Percentiles rank a stretch among this genome's conserved stretches.
These are phyloP conservation scores for Aspergillus brasiliensis DNA, from an alignment of 2,329 filamentous ascomycete species.

Conservation along the genomic window DNA sequence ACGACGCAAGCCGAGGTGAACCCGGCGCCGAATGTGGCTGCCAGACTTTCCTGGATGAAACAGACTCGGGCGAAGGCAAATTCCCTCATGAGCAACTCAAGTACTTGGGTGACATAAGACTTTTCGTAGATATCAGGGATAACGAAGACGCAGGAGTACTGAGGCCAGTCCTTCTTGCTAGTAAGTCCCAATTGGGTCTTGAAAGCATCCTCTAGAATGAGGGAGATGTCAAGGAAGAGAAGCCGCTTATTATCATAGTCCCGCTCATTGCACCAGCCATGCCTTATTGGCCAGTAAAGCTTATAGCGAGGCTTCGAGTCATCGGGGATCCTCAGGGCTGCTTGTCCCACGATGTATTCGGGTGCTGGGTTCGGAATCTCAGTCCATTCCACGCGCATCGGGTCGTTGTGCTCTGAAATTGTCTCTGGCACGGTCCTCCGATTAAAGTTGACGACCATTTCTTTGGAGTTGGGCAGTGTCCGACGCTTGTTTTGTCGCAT, in stretches of 20 bases:
- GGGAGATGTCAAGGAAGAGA: constrained; percentile 82
- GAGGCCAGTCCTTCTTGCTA: constrained; percentile 76
- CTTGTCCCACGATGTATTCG: constrained; percentile 76
- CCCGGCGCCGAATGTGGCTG: constrained; percentile 90
- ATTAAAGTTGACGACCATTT: constrained; percentile 94
- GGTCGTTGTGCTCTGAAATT: constrained; percentile 93
- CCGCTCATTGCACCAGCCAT: constrained; percentile 86
- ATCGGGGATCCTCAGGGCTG: constrained; percentile 85
- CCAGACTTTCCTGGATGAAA: constrained; percentile 95
- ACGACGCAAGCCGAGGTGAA: constrained; percentile 94
- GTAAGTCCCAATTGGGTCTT: constrained; percentile 79
- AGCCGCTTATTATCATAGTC: constrained; percentile 81
- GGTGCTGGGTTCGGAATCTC: constrained; percentile 71
- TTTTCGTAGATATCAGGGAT: constrained; percentile 98
- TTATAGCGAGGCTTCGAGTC: constrained; percentile 86
- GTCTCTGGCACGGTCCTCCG: constrained; percentile 78
- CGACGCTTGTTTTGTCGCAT: constrained; percentile 95
- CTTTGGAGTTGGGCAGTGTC: constrained; percentile 95
- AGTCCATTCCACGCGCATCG: constrained; percentile 92
- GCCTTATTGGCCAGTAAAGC: constrained; percentile 85
- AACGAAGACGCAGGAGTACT: constrained; percentile 95
- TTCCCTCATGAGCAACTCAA: constrained; percentile 84
- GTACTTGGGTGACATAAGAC: constrained; percentile 78
- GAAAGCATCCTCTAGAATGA: constrained; percentile 83
- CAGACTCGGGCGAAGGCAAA: constrained; percentile 88